These are phyloP conservation scores for Stemphylium lycopersici DNA, from an alignment of 2,329 filamentous ascomycete species.

Conservation along the genomic window DNA sequence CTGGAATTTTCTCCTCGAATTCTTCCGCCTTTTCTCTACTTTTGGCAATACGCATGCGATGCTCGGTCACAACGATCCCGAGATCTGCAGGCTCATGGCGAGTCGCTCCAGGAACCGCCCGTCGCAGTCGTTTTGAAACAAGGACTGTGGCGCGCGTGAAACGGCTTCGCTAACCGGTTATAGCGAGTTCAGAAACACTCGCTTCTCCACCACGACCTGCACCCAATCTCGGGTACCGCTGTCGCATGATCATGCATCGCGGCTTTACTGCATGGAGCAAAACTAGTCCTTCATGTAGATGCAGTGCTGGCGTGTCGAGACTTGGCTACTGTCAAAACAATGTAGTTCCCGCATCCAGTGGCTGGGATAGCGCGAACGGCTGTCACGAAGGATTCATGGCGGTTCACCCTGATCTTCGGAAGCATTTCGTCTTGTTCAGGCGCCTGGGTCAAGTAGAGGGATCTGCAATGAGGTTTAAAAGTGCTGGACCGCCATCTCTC, in stretches of 20 bases:
- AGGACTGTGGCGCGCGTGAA: slow-evolving; percentile 18
- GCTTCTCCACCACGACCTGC: slow-evolving; percentile 24
- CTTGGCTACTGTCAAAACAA: slow-evolving; percentile 17
- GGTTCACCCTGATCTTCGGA: slow-evolving; percentile 24
- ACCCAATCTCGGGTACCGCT: slow-evolving; percentile 29
- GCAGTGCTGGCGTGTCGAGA: slow-evolving; percentile 10
- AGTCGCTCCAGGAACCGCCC: slow-evolving; percentile 22
- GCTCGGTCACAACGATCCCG: neutral
- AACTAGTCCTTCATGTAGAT: slow-evolving; percentile 22
- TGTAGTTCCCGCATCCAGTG: slow-evolving; percentile 13
- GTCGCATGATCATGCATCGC: slow-evolving; percentile 21
- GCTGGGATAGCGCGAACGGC: slow-evolving; percentile 20
- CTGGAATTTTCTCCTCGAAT: neutral
- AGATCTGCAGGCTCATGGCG: slow-evolving; percentile 3
- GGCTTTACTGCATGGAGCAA: slow-evolving; percentile 14
- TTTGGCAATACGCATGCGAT: neutral
- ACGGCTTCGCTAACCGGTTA: slow-evolving; percentile 22
- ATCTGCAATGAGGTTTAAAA: slow-evolving; percentile 13
- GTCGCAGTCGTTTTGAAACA: slow-evolving; percentile 30
- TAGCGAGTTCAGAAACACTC: slow-evolving; percentile 30
- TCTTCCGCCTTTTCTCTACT: neutral
- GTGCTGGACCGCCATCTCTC: neutral
- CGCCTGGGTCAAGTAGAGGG: slow-evolving; percentile 24
- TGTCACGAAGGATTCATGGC: slow-evolving; percentile 25
- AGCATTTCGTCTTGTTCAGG: slow-evolving; percentile 13